Evolutionary conservation across 495 filamentous ascomycete genomes (phyloP), one percentile per base, ranked within the genome.

Genomic region (Aspergillus ostianus): DNA sequence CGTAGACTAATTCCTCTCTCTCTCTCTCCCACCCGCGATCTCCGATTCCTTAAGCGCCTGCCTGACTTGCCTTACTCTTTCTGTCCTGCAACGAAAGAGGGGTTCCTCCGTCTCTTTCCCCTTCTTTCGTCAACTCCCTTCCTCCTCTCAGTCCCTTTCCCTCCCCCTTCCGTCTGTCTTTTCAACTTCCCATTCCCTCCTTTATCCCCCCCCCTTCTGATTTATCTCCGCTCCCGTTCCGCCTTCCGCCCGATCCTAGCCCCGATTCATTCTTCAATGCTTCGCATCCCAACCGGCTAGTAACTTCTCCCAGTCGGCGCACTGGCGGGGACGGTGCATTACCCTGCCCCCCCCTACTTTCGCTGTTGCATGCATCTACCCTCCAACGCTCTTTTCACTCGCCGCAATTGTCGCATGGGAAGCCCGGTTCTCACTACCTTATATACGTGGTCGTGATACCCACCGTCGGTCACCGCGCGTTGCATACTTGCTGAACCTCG

Each of bases 281-380:
- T 51, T 58, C 51, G 21, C 50, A 49, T 57, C 36, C 62, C 59
- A 44, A 63, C 61, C 51, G 51, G 53, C 32, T 62, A 60, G 57
- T 17, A 13, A 54, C 53, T 50, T 46, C 54, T 19, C 29, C 55
- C 61, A 58, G 56, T 56, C 62, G 64, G 62, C 61, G 59, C 64
- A 60, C 67, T 54, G 58, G 63, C 57, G 59, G 59, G 52, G 55
- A 64, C 55, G 30, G 45, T 60, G 57, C 57, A 54, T 63, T 52
- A 32, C 53, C n/a, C 36, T 46, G 29, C 56, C 47, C 48, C 56
- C 47, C 48, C 53, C 49, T 55, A 19, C 57, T 52, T 55, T 12
- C 17, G 19, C 45, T 56, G 30, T 41, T 58, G 23, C 50, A 55
- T 60, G 55, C 58, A 55, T 26, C 10, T 10, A 57, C 12, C 10